Percentiles rank a stretch among this genome's conserved stretches.
Conservation (phyloP, 1,284 basidiomycete genomes). For the Blastosporella zonata region DNA sequence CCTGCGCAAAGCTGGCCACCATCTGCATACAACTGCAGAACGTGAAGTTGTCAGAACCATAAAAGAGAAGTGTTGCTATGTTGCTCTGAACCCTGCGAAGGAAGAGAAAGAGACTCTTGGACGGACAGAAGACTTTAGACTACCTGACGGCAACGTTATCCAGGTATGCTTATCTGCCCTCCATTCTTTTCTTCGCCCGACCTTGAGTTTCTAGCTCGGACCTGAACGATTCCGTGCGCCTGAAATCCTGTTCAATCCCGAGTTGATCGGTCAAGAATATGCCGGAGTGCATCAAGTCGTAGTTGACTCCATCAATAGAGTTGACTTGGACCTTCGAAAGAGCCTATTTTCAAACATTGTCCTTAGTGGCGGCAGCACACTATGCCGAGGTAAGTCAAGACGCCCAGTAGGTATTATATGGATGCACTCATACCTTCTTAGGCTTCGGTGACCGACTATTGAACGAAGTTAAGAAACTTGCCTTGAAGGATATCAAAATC, state of each 20-base stretch:
- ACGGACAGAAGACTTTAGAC: slow-evolving; percentile 83
- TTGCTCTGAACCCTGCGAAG: slow-evolving; percentile 87
- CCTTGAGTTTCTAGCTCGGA: slow-evolving; percentile 64
- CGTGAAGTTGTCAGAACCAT: slow-evolving; percentile 96
- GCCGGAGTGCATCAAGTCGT: slow-evolving; percentile 96
- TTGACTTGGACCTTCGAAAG: slow-evolving; percentile 91
- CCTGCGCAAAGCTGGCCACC: slow-evolving; percentile 91
- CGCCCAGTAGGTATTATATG: slow-evolving; percentile 3
- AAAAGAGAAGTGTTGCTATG: slow-evolving; percentile 98
- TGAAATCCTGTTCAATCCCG: slow-evolving; percentile 97
- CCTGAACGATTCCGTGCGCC: slow-evolving; percentile 95
- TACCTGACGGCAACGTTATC: slow-evolving; percentile 95
- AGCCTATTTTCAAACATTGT: slow-evolving; percentile 96
- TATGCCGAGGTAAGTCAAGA: slow-evolving; percentile 73
- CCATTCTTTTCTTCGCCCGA: slow-evolving; percentile 7
- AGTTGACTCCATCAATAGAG: slow-evolving; percentile 83
- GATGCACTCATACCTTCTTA: slow-evolving; percentile 29
- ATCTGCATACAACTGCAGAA: slow-evolving; percentile 96
- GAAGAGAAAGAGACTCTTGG: slow-evolving; percentile 90
- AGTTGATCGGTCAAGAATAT: slow-evolving; percentile 94
- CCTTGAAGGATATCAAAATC: slow-evolving; percentile 97
- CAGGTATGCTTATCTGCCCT: slow-evolving; percentile 49
- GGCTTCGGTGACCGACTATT: slow-evolving; percentile 96
- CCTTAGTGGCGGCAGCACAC: slow-evolving; percentile 92
- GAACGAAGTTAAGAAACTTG: slow-evolving; percentile 94